A percentile compares a stretch with the other conserved stretches of the same genome.
Evolutionary conservation across 371 early-diverging fungal species (phyloP).

Genomic region (Rhizopus arrhizus): DNA sequence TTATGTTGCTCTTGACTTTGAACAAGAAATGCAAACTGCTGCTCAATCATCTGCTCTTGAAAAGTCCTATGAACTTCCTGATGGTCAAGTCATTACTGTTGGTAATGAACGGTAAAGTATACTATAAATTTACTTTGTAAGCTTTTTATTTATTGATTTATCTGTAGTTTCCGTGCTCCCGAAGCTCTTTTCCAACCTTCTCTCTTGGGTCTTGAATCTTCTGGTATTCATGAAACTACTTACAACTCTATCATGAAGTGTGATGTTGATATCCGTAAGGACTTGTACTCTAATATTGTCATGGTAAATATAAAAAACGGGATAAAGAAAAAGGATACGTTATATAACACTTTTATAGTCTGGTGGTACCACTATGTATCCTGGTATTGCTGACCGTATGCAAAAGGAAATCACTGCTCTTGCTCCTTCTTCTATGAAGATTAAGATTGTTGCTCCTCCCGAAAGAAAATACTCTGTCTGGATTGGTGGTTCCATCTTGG

Average conservation of each 20-base stretch:
- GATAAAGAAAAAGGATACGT: too few species aligned
- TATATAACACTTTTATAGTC: conserved; percentile 20
- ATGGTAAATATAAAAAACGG: conserved; percentile 49
- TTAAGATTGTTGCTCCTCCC: conserved; percentile 99
- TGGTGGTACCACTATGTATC: conserved; percentile 92
- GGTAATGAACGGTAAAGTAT: conserved; percentile 86
- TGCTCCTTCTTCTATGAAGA: conserved; percentile 98
- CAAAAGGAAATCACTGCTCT: conserved; percentile 98
- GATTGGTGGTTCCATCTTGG: conserved; percentile 99
- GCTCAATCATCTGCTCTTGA: conserved; percentile 90
- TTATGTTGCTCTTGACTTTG: conserved; percentile 98
- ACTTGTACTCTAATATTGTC: conserved; percentile 96
- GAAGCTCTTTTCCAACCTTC: conserved; percentile 99
- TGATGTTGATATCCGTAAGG: conserved; percentile 98
- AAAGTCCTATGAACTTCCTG: conserved; percentile 99
- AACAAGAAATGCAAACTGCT: conserved; percentile 98
- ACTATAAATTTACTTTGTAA: not conserved
- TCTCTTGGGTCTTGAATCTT: conserved; percentile 87
- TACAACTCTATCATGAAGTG: conserved; percentile 98
- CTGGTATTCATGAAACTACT: conserved; percentile 94
- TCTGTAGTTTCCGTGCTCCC: conserved; percentile 90
- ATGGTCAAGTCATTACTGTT: conserved; percentile 98
- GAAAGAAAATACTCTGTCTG: conserved; percentile 99
- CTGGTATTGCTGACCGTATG: conserved; percentile 97
- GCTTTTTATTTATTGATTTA: not conserved